Evolutionary conservation across 495 filamentous ascomycete genomes (phyloP).

Genomic region (Neurospora sp.): DNA sequence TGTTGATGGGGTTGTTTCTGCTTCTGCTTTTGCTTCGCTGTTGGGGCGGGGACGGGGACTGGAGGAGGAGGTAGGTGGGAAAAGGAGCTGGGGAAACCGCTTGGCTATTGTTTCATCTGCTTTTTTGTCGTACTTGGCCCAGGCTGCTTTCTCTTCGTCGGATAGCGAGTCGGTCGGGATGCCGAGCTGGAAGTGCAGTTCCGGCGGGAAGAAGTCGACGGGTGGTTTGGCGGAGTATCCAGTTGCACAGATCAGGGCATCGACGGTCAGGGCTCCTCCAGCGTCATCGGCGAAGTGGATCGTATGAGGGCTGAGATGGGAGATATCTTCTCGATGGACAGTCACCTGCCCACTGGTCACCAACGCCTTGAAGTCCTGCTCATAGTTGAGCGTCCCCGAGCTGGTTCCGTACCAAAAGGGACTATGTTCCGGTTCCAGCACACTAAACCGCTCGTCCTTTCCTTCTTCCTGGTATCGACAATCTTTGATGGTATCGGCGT

Average conservation of each 20-base stretch:
- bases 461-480: slow-evolving; percentile 34
- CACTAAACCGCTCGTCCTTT: slow-evolving; percentile 30
- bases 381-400: slow-evolving; percentile 57
- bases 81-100: slow-evolving; percentile 45
- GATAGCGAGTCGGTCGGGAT: slow-evolving; percentile 6
- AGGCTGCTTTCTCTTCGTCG: slow-evolving; percentile 2
- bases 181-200: slow-evolving; percentile 8
- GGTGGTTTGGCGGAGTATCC: slow-evolving; percentile 36
- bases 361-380: slow-evolving; percentile 48
- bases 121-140: slow-evolving; percentile 10
- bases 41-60: too few species aligned
- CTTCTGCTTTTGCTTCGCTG: too few species aligned
- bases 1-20: too few species aligned
- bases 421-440: slow-evolving; percentile 45
- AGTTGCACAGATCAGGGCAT: slow-evolving; percentile 54
- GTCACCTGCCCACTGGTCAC: slow-evolving; percentile 46
- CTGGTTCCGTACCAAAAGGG: slow-evolving; percentile 43
- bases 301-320: slow-evolving; percentile 36
- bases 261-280: slow-evolving; percentile 38
- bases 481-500: slow-evolving; percentile 40
- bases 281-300: slow-evolving; percentile 34
- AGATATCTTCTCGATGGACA: slow-evolving; percentile 54
- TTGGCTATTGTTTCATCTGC: slow-evolving; percentile 50
- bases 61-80: not conserved
- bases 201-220: slow-evolving; percentile 3